Evolutionary conservation across 768 basidiomycete genomes (phyloP).

Genomic region (Steccherinum ochraceum): DNA sequence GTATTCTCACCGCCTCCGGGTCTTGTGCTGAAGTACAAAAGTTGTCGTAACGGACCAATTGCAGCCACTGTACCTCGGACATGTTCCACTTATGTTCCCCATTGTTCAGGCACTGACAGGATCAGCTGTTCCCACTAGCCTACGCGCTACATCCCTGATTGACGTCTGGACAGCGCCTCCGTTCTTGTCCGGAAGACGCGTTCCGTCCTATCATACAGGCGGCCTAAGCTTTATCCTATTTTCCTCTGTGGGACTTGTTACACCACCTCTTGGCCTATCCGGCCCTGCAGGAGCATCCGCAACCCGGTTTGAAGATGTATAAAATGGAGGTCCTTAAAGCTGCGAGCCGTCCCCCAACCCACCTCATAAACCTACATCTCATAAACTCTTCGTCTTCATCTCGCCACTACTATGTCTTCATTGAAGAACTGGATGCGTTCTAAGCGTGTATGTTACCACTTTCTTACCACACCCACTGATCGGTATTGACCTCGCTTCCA

Average conservation of each 20-base stretch:
- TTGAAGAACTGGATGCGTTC: neutral
- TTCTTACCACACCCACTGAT: neutral
- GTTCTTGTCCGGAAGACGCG: neutral
- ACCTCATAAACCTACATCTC: too few species aligned
- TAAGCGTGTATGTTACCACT: neutral
- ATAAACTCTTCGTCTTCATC: neutral
- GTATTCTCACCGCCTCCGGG: neutral
- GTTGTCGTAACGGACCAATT: too few species aligned
- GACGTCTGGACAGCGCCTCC: neutral
- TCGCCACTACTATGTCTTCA: neutral
- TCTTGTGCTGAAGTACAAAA: too few species aligned
- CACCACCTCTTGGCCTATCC: too few species aligned
- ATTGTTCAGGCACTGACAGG: neutral
- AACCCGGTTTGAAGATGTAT: neutral
- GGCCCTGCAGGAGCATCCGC: neutral
- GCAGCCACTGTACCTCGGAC: neutral
- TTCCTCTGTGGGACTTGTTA: too few species aligned
- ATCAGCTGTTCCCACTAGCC: neutral
- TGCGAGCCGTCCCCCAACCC: neutral
- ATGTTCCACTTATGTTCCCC: neutral
- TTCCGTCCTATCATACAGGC: neutral
- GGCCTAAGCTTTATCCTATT: too few species aligned
- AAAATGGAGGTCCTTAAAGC: neutral
- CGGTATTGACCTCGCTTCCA: neutral
- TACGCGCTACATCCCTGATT: neutral